These are phyloP conservation scores for Nicotiana rustica DNA, from an alignment of 305 asterid genomes.

Conservation along the genomic window DNA sequence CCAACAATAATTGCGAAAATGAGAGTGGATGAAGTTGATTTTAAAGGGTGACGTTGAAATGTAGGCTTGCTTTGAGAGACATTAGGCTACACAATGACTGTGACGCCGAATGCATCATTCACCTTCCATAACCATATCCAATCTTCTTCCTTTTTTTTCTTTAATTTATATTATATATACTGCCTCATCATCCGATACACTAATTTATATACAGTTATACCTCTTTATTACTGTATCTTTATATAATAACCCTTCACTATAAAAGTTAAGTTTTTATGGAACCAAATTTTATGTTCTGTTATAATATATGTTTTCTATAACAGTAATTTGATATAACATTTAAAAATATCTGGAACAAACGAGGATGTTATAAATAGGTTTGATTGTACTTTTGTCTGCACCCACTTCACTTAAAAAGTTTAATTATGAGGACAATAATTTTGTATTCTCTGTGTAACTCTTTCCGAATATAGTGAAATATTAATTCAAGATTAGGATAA, in stretches of 20 bases:
- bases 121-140: conserved; percentile 15
- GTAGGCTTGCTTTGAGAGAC: conserved; percentile 60
- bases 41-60: conserved; percentile 50
- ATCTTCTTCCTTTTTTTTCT: too few relatives aligned
- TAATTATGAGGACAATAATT: neutral
- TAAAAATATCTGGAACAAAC: too few relatives aligned
- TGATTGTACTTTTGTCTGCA: too few relatives aligned
- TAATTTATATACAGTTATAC: neutral
- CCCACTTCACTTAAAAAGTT: neutral
- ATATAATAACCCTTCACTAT: too few relatives aligned
- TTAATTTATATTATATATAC: neutral
- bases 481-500: neutral
- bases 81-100: conserved; percentile 49
- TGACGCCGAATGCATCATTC: conserved; percentile 53
- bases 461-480: neutral
- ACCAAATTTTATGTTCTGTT: too few relatives aligned
- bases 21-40: conserved; percentile 43
- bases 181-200: neutral
- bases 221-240: too few relatives aligned
- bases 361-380: too few relatives aligned
- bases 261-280: too few relatives aligned
- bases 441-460: neutral
- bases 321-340: too few relatives aligned
- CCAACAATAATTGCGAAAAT: conserved; percentile 50
- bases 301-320: too few relatives aligned